Base-by-base conservation (phyloP, 179 eudicot species). In the Sideroxylon spinosum region DNA sequence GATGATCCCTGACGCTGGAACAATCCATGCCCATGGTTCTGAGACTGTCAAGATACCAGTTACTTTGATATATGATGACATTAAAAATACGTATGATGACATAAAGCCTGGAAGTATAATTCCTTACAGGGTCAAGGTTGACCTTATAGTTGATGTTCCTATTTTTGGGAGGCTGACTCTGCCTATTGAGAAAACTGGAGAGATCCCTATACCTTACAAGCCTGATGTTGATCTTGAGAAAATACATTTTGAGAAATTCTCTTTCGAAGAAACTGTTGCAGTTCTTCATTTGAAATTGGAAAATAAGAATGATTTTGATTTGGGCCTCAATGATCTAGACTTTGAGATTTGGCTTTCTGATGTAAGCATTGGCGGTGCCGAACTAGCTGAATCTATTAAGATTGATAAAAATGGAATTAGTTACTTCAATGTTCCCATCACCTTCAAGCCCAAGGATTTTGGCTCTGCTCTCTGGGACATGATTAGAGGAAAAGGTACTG, bases 391-490 rank as follows among this genome's bases (percentile, higher is more conserved):
- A 68, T 79, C 92, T 67, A 87, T 86, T 32, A 90, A 84, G 13
- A 59, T 95, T 62, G 92, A 78, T 22, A 87, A 86, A 67, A 87
- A 87, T 62, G 98, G 97, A 49, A 79, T 86, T 26, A 83, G 85
- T 64, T 78, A 79, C 56, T 75, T 95, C 37, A 81, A 93, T 10
- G 82, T 93, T 84, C 99, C 99, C 0, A 83, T 95, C 78, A 88
- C 93, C 49, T 95, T 95, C 77, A 89, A 87, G 86, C 98, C 99
- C 19, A 95, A 93, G 86, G 94, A 91, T 25, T 89, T 86, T 80
- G 97, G 98, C 17, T 88, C 93, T 57, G 95, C 95, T 68, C 82
- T 95, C 59, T 95, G 99, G 98, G 95, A 93, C 78, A 90, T 95
- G 92, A 93, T 95, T 7, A 87, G 98, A 81, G 98, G 99, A 59